phyloP scores from a whole-genome alignment of 2,329 filamentous ascomycete species.

The Magnaporthiopsis rhizophila region DNA sequence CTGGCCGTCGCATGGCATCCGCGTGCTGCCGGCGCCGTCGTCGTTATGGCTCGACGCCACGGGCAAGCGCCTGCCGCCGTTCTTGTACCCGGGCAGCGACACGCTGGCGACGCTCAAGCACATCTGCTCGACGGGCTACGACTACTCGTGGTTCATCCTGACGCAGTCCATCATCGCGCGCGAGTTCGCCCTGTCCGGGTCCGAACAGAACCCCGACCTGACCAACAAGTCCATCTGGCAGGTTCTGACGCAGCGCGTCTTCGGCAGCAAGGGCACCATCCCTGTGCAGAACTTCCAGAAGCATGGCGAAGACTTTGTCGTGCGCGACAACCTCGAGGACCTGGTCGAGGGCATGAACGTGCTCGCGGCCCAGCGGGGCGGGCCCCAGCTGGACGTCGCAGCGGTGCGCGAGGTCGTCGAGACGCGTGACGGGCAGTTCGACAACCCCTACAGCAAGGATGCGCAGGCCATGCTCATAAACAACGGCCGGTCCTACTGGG shows the following conservation, averaged over 20 bases:
- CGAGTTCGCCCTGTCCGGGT: slow-evolving; percentile 54
- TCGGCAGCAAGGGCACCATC: slow-evolving; percentile 42
- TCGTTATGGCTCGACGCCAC: slow-evolving; percentile 56
- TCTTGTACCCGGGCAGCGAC: slow-evolving; percentile 48
- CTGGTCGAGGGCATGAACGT: slow-evolving; percentile 52
- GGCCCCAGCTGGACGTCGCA: slow-evolving; percentile 37
- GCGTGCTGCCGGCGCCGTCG: slow-evolving; percentile 51
- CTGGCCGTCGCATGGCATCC: slow-evolving; percentile 54
- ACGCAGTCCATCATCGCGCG: slow-evolving; percentile 50
- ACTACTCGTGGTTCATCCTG: slow-evolving; percentile 57
- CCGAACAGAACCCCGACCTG: slow-evolving; percentile 55
- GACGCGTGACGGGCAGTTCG: slow-evolving; percentile 45
- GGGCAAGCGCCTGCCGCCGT: slow-evolving; percentile 48
- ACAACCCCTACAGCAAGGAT: slow-evolving; percentile 50
- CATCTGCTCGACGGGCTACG: slow-evolving; percentile 52
- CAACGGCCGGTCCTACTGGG: slow-evolving; percentile 48
- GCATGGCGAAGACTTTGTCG: slow-evolving; percentile 51
- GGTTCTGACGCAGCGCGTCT: slow-evolving; percentile 39
- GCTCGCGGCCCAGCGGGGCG: slow-evolving; percentile 36
- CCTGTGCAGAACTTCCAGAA: slow-evolving; percentile 52
- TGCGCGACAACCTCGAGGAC: slow-evolving; percentile 46
- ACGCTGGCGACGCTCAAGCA: slow-evolving; percentile 50
- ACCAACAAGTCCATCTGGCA: slow-evolving; percentile 49
- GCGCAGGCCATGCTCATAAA: slow-evolving; percentile 54
- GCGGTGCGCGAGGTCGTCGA: slow-evolving; percentile 39